Conservation (phyloP, 2,329 filamentous ascomycete genomes). For the Trichoderma sp. region DNA sequence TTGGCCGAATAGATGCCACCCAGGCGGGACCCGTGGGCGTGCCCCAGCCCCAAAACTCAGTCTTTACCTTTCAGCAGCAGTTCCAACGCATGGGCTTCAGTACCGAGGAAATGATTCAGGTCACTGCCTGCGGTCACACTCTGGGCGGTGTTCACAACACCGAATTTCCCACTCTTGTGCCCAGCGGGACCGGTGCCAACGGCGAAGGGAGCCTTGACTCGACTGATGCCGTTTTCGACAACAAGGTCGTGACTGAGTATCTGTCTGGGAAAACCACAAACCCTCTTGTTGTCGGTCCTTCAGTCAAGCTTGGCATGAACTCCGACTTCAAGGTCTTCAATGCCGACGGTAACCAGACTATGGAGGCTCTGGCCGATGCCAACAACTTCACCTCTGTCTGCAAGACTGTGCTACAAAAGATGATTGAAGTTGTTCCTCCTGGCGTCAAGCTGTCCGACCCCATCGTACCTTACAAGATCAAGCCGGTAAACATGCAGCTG, state of each 20-base stretch:
- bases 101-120: slow-evolving; percentile 59
- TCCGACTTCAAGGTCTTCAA: slow-evolving; percentile 60
- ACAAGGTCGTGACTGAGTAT: slow-evolving; percentile 59
- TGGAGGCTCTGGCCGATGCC: slow-evolving; percentile 49
- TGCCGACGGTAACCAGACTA: slow-evolving; percentile 57
- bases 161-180: slow-evolving; percentile 57
- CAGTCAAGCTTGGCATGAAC: slow-evolving; percentile 47
- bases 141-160: slow-evolving; percentile 59
- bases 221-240: slow-evolving; percentile 54
- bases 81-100: slow-evolving; percentile 61
- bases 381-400: slow-evolving; percentile 51
- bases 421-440: slow-evolving; percentile 62
- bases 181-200: slow-evolving; percentile 45
- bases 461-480: slow-evolving; percentile 59
- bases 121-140: slow-evolving; percentile 63
- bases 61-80: slow-evolving; percentile 54
- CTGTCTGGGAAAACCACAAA: slow-evolving; percentile 55
- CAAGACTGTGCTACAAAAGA: slow-evolving; percentile 54
- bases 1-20: slow-evolving; percentile 58
- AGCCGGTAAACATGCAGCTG: slow-evolving; percentile 60
- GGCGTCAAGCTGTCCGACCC: slow-evolving; percentile 53
- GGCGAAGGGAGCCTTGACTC: slow-evolving; percentile 51
- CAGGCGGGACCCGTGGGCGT: slow-evolving; percentile 51
- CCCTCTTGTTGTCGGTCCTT: slow-evolving; percentile 56
- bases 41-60: slow-evolving; percentile 58